Evolutionary conservation across 2,329 filamentous ascomycete species (phyloP).

Genomic region (Coleophoma cylindrospora): DNA sequence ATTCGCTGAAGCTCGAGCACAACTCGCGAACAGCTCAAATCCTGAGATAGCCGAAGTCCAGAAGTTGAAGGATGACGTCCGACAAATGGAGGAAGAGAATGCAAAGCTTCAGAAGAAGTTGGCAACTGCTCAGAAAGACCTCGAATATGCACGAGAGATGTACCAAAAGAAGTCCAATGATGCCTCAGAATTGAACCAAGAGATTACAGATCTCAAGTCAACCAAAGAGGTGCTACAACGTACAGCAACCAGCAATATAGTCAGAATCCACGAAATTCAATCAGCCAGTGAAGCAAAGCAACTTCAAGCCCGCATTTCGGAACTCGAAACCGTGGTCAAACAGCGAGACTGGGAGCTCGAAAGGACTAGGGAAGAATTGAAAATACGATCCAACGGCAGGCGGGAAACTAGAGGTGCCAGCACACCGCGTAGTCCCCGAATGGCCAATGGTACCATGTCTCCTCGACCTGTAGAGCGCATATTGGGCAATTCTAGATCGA

Average conservation of each 20-base stretch:
- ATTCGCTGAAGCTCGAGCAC: conserved; percentile 18
- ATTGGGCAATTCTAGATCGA: not conserved
- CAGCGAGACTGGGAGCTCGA: conserved; percentile 31
- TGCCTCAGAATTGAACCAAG: conserved; percentile 9
- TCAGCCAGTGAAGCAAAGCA: conserved; percentile 9
- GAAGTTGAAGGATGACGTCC: conserved; percentile 32
- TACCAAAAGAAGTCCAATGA: conserved; percentile 23
- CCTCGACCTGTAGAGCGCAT: conserved; percentile 7
- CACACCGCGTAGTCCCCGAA: conserved; percentile 23
- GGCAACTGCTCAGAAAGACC: conserved; percentile 13
- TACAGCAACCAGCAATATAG: conserved; percentile 18
- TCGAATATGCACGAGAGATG: conserved; percentile 20
- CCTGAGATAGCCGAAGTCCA: conserved; percentile 35
- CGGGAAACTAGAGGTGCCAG: conserved; percentile 24
- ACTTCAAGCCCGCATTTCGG: conserved; percentile 24
- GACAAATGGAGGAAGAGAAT: conserved; percentile 9
- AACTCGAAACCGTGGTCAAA: conserved; percentile 18
- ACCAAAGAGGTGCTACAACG: conserved; percentile 10
- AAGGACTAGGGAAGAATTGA: conserved; percentile 32
- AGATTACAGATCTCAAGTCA: conserved; percentile 12
- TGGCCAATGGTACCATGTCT: conserved; percentile 20
- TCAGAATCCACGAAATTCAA: conserved; percentile 23
- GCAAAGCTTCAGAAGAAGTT: conserved; percentile 15
- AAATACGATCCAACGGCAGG: conserved; percentile 33
- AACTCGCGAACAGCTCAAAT: conserved; percentile 24